Percentiles rank a stretch among this genome's conserved stretches.
Evolutionary conservation across 2,329 filamentous ascomycete species (phyloP).

Genomic region (Trichoderma sp.): DNA sequence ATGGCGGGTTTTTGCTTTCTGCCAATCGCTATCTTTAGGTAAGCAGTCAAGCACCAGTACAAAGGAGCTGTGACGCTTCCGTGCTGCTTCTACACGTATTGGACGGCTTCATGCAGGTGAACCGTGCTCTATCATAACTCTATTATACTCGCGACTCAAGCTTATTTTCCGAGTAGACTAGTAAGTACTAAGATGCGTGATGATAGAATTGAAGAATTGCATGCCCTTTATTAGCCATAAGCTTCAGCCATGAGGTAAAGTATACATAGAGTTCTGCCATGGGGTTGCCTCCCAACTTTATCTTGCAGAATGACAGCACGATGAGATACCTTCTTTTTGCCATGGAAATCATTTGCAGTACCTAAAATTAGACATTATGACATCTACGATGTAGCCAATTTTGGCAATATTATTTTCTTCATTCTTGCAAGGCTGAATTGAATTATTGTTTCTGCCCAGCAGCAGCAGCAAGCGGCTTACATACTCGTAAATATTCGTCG

Average conservation of each 20-base stretch:
- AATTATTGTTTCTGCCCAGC: not conserved
- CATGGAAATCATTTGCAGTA: not conserved
- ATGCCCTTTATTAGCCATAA: not conserved
- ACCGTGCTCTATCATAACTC: not conserved
- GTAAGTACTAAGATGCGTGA: not conserved
- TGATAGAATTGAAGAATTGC: not conserved
- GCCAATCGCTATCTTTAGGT: not conserved
- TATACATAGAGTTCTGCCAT: not conserved
- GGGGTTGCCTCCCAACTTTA: not conserved
- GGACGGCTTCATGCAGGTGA: not conserved
- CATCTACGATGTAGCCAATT: not conserved
- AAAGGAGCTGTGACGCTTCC: not conserved
- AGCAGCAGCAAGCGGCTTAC: not conserved
- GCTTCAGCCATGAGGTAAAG: not conserved
- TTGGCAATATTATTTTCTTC: not conserved
- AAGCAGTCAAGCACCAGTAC: not conserved
- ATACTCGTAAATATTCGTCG: not conserved
- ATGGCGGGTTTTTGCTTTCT: not conserved
- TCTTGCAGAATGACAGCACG: not conserved
- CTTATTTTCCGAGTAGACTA: not conserved
- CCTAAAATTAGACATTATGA: not conserved
- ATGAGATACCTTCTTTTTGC: not conserved
- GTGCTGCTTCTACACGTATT: not conserved
- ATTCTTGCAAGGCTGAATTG: conserved; percentile 2
- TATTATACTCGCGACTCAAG: not conserved